Percentiles rank a stretch among this genome's conserved stretches.
Conservation (phyloP, 176 grass and related monocot species). For the Carex pumila region DNA sequence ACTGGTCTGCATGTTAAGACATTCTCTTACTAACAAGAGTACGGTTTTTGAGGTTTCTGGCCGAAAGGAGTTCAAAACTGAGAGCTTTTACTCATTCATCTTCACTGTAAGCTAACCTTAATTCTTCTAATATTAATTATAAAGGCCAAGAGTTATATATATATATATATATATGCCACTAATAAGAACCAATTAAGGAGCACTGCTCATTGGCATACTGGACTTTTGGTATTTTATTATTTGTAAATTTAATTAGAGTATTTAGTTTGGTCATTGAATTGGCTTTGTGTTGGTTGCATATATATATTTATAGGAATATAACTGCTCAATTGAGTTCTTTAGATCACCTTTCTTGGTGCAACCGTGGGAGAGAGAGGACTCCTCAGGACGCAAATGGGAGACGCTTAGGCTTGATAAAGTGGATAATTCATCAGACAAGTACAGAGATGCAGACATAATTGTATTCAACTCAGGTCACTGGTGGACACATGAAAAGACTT, state of each 20-base stretch:
- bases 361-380: constrained; percentile 60
- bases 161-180: too few relatives aligned
- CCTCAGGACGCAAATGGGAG: constrained; percentile 54
- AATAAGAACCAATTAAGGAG: too few relatives aligned
- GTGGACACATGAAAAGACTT: constrained; percentile 98
- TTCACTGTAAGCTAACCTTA: constrained; percentile 45
- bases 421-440: constrained; percentile 74
- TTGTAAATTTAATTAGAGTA: background rate
- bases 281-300: background rate
- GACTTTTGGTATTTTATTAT: background rate
- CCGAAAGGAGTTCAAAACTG: constrained; percentile 64
- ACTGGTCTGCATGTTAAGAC: constrained; percentile 65
- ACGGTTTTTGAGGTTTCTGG: constrained; percentile 89
- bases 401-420: constrained; percentile 90
- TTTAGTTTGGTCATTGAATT: background rate
- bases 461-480: constrained; percentile 98
- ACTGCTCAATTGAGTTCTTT: constrained; percentile 90
- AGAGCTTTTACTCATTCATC: constrained; percentile 76
- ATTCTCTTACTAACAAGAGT: constrained; percentile 67
- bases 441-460: constrained; percentile 80
- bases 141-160: too few relatives aligned
- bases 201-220: background rate
- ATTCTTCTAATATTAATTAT: too few relatives aligned
- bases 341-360: constrained; percentile 88
- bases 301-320: constrained; percentile 58